phyloP scores from a whole-genome alignment of 78 protist genomes.

The Tieghemostelium lacteum region DNA sequence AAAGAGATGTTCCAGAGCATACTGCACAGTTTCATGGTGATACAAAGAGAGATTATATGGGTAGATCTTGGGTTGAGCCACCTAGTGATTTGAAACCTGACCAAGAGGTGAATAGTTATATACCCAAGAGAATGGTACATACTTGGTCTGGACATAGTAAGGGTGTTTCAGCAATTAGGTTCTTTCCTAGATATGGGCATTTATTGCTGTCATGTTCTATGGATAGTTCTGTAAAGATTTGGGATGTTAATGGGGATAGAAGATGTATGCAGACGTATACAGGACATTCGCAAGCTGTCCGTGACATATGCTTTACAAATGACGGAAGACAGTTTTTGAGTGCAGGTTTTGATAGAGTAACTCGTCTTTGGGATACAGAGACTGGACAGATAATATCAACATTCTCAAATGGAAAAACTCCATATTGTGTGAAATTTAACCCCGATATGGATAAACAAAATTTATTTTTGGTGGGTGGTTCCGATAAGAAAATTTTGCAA shows the following conservation, averaged over 20 bases:
- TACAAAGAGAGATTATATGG: constrained; percentile 68
- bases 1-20: background rate
- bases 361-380: constrained; percentile 97
- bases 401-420: constrained; percentile 70
- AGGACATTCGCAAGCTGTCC: constrained; percentile 92
- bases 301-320: constrained; percentile 85
- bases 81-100: constrained; percentile 41
- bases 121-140: constrained; percentile 84
- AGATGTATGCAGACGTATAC: constrained; percentile 89
- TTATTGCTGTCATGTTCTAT: constrained; percentile 88
- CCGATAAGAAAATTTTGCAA: constrained; percentile 89
- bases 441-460: constrained; percentile 87
- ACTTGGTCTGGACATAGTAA: constrained; percentile 85
- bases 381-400: constrained; percentile 91
- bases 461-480: constrained; percentile 88
- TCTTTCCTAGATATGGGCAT: constrained; percentile 91
- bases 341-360: constrained; percentile 84
- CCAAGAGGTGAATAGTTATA: no score
- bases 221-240: constrained; percentile 89
- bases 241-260: constrained; percentile 87
- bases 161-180: constrained; percentile 87
- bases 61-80: constrained; percentile 74
- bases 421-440: constrained; percentile 87
- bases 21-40: constrained; percentile 32
- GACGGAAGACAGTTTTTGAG: constrained; percentile 91